Base-by-base conservation (phyloP, 345 rosid species). In the Streptanthus diversifolius region DNA sequence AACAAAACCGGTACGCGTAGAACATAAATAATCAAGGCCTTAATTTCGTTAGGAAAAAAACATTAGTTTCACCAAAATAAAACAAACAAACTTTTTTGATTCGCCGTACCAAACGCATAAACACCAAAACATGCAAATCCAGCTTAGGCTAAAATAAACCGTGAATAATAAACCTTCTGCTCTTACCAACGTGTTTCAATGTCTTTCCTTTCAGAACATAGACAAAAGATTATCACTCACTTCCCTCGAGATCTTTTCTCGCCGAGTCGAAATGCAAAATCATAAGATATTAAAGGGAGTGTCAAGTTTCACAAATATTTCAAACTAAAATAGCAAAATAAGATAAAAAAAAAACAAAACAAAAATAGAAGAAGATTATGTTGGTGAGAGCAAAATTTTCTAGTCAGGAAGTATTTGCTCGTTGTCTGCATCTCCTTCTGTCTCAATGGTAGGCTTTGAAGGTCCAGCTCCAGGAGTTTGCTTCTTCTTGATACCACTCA, bases 401-500 rank as follows among this genome's bases (percentile, higher is more conserved):
- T 78, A 93, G 35, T 95, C 99, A 0, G 98, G 95, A 52, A 95
- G 88, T 40, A 90, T 88, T 80, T 95, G 97, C 78, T 95, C 99
- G 15, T 84, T 72, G 24, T 95, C 98, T 2, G 97, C 98, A 83
- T 95, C 98, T 36, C 84, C 96, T 81, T 90, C 98, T 0, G 97
- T 90, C 83, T 91, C 99, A 21, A 91, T 76, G 55, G 85, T 82
- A 0, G 99, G 96, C 74, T 91, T 86, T 44, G 90, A 73, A 14
- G 85, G 85, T 60, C 95, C 82, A 39, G 77, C 54, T 51, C 95
- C 99, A 5, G 99, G 88, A 61, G 96, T 88, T 77, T 86, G 90
- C 82, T 86, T 84, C 90, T 91, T 91, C 91, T 95, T 91, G 73
- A 95, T 87, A 47, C 99, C 99, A 64, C 99, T 95, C 30, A 95